Conservation (phyloP, 208 protist genomes). For the Endotrypanum monterogeii region DNA sequence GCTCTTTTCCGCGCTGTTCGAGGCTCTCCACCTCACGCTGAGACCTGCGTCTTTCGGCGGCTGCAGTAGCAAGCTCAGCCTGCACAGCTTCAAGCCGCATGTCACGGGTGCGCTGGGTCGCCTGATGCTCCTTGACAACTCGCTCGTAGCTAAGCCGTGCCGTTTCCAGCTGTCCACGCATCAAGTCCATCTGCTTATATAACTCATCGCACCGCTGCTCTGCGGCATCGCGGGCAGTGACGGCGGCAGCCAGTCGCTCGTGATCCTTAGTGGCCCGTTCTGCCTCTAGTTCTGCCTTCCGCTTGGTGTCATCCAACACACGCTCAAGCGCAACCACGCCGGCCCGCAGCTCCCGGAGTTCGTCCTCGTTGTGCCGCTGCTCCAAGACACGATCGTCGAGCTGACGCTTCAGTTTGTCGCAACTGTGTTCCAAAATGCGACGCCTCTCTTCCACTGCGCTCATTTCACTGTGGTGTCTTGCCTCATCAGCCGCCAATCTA, state of each 20-base stretch:
- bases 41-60: constrained; percentile 37
- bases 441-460: constrained; percentile 35
- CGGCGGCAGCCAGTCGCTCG: constrained; percentile 29
- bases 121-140: constrained; percentile 29
- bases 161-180: constrained; percentile 38
- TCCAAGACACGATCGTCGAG: constrained; percentile 48
- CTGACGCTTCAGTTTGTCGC: constrained; percentile 41
- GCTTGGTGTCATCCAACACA: constrained; percentile 41
- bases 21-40: constrained; percentile 46
- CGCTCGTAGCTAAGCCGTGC: constrained; percentile 39
- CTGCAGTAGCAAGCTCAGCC: constrained; percentile 29
- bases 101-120: constrained; percentile 37
- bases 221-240: constrained; percentile 31
- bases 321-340: constrained; percentile 59
- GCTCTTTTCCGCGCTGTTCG: constrained; percentile 32
- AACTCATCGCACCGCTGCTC: constrained; percentile 36
- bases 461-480: constrained; percentile 22
- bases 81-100: constrained; percentile 43
- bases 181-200: constrained; percentile 34
- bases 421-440: constrained; percentile 23
- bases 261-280: constrained; percentile 20
- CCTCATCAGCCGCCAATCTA: constrained; percentile 21
- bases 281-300: constrained; percentile 27
- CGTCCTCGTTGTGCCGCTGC: constrained; percentile 52
- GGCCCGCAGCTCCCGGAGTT: constrained; percentile 63